Evolutionary conservation across 495 filamentous ascomycete species (phyloP).

Genomic region (Letharia lupina): DNA sequence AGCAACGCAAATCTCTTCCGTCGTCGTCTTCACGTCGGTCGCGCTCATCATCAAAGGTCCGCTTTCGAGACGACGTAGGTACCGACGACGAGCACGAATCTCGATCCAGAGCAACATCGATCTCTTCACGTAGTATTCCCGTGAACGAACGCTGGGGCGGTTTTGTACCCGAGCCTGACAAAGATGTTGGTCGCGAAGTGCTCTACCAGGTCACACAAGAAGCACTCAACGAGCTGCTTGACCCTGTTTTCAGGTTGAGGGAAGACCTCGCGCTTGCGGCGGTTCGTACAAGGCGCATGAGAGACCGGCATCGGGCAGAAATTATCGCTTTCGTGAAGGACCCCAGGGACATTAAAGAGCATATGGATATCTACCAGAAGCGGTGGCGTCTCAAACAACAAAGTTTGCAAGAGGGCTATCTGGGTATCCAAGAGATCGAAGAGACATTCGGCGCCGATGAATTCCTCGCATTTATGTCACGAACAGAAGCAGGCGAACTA

Average conservation of each 20-base stretch:
- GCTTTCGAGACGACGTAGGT: constrained; percentile 65
- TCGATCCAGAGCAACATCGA: constrained; percentile 62
- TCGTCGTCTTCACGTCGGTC: constrained; percentile 57
- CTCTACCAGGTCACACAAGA: constrained; percentile 85
- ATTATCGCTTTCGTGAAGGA: constrained; percentile 8
- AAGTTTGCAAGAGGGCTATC: constrained; percentile 22
- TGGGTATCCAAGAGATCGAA: constrained; percentile 12
- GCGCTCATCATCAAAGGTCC: constrained; percentile 74
- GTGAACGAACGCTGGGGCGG: constrained; percentile 70
- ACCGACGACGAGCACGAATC: constrained; percentile 58
- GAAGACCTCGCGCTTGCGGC: constrained; percentile 70
- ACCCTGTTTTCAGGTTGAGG: constrained; percentile 70
- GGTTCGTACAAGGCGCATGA: constrained; percentile 51
- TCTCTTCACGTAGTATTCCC: constrained; percentile 69
- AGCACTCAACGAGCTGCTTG: constrained; percentile 84
- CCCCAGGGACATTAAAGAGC: constrained; percentile 7
- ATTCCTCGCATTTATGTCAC: neutral
- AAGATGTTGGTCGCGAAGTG: constrained; percentile 77
- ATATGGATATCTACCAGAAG: constrained; percentile 18
- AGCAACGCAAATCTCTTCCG: constrained; percentile 32
- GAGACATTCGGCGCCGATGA: neutral
- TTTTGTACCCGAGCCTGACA: constrained; percentile 71
- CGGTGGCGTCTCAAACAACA: constrained; percentile 30
- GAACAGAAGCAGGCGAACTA: neutral
- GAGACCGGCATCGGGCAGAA: constrained; percentile 33